phyloP scores from a whole-genome alignment of 306 rosid species.

The Prunus mira region DNA sequence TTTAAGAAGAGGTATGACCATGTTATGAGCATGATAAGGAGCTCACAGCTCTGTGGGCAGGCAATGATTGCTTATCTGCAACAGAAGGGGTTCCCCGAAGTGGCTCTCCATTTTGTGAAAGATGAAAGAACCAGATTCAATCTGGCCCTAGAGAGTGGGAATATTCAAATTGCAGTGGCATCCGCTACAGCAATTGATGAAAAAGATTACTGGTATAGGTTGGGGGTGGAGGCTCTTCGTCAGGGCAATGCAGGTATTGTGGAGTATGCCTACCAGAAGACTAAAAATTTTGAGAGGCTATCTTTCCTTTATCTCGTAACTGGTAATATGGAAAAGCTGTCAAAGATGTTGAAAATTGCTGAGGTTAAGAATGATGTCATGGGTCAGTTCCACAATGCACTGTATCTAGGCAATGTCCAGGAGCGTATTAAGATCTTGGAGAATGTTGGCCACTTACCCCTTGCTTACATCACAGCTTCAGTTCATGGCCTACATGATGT shows the following conservation, averaged over 20 bases:
- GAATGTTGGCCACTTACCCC: slow-evolving; percentile 82
- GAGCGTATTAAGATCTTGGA: slow-evolving; percentile 90
- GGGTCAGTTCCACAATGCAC: slow-evolving; percentile 96
- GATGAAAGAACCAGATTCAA: slow-evolving; percentile 88
- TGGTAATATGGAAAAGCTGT: slow-evolving; percentile 75
- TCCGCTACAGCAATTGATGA: slow-evolving; percentile 92
- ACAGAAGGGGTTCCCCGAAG: slow-evolving; percentile 93
- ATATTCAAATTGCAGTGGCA: slow-evolving; percentile 87
- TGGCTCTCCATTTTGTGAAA: slow-evolving; percentile 94
- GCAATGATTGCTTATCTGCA: slow-evolving; percentile 94
- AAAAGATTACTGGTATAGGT: slow-evolving; percentile 89
- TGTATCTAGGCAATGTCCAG: slow-evolving; percentile 71
- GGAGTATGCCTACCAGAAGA: slow-evolving; percentile 94
- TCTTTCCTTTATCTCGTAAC: slow-evolving; percentile 87
- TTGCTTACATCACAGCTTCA: slow-evolving; percentile 80
- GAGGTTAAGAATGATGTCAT: slow-evolving; percentile 93
- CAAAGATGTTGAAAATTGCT: slow-evolving; percentile 96
- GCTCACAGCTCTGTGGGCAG: slow-evolving; percentile 92
- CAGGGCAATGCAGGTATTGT: slow-evolving; percentile 93
- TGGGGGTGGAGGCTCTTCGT: slow-evolving; percentile 94
- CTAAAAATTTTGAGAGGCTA: slow-evolving; percentile 87
- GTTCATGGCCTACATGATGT: slow-evolving; percentile 76
- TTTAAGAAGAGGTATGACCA: slow-evolving; percentile 72
- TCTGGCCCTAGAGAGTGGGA: slow-evolving; percentile 93
- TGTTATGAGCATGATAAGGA: slow-evolving; percentile 90